These are phyloP conservation scores for Thermothielavioides terrestris DNA, from an alignment of 495 filamentous ascomycete species.

Conservation along the genomic window DNA sequence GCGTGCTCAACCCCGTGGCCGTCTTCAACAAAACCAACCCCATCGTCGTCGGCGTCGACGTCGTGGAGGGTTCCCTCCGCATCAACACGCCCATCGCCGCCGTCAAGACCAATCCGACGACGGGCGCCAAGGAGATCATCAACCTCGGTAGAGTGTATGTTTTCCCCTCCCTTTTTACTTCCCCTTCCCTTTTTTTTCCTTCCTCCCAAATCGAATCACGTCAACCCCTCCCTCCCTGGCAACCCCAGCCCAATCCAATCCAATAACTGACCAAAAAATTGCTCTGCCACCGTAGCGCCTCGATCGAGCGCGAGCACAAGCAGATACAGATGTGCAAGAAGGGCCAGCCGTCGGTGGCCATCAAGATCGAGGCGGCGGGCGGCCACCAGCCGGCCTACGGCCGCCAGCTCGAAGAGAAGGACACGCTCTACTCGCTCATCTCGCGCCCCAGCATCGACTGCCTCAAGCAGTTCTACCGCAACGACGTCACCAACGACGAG, in stretches of 20 bases:
- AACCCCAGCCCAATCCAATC: background rate
- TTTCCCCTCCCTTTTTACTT: background rate
- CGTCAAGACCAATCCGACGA: constrained; percentile 69
- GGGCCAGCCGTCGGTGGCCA: constrained; percentile 88
- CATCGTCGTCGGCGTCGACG: constrained; percentile 94
- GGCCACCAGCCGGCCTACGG: constrained; percentile 92
- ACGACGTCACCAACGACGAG: constrained; percentile 87
- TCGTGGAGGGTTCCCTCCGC: constrained; percentile 75
- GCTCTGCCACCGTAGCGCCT: constrained; percentile 53
- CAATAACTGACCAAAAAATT: constrained; percentile 4
- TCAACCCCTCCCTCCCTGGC: background rate
- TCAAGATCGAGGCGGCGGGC: constrained; percentile 91
- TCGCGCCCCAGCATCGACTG: constrained; percentile 83
- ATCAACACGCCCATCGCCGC: constrained; percentile 83
- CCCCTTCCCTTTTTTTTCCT: background rate
- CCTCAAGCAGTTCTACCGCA: constrained; percentile 90
- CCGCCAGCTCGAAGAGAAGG: constrained; percentile 89
- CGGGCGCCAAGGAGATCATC: constrained; percentile 73
- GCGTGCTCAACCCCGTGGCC: constrained; percentile 76
- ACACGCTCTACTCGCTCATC: constrained; percentile 79
- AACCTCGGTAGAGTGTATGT: constrained; percentile 91
- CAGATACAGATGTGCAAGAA: constrained; percentile 83
- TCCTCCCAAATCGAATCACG: background rate
- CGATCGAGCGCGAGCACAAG: constrained; percentile 97
- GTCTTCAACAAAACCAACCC: constrained; percentile 98